A percentile compares a stretch with the other conserved stretches of the same genome.
Conservation (phyloP, 352 stramenopile genomes). For the Peronospora belbahrii region DNA sequence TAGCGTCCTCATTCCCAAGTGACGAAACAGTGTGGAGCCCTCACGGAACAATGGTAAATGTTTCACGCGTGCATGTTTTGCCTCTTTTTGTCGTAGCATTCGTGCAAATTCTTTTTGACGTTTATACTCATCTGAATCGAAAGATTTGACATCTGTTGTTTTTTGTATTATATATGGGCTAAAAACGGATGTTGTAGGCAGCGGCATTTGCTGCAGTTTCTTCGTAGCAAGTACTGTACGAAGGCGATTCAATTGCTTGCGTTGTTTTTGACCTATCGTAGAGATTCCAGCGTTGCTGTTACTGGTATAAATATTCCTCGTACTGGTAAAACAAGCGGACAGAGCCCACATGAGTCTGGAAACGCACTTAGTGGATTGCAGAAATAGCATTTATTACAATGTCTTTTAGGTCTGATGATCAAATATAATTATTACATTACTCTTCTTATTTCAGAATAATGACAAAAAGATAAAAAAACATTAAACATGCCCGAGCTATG, state of each 20-base stretch:
- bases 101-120: constrained; percentile 38
- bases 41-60: constrained; percentile 64
- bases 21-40: constrained; percentile 40
- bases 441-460: too few relatives aligned
- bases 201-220: constrained; percentile 9
- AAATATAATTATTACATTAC: too few relatives aligned
- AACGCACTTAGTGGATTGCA: too few relatives aligned
- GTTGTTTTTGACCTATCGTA: constrained; percentile 34
- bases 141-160: not conserved
- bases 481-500: too few relatives aligned
- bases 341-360: too few relatives aligned
- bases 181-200: not conserved
- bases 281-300: constrained; percentile 11
- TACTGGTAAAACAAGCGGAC: constrained; percentile 31
- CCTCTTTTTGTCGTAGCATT: constrained; percentile 47
- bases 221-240: constrained; percentile 26
- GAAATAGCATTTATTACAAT: too few relatives aligned
- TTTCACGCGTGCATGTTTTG: constrained; percentile 42
- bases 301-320: constrained; percentile 22
- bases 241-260: constrained; percentile 36
- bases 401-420: too few relatives aligned
- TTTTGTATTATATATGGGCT: not conserved
- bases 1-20: constrained; percentile 43
- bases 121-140: constrained; percentile 1
- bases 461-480: too few relatives aligned